Conservation (phyloP, 2,329 filamentous ascomycete genomes). For the Paecilomyces sp. region DNA sequence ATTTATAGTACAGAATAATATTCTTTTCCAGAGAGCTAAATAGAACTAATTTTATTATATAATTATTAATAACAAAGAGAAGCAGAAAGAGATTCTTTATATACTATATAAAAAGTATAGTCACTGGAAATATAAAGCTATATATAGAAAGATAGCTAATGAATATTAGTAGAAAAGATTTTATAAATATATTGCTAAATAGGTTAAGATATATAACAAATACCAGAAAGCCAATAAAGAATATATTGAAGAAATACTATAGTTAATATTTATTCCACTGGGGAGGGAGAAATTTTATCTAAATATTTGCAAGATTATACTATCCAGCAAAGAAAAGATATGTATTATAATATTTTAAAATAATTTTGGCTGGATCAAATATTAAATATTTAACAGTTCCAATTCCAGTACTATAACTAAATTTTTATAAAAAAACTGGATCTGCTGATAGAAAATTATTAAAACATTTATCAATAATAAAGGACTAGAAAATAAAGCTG, state of each 20-base stretch:
- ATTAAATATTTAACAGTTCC: background rate
- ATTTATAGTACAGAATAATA: background rate
- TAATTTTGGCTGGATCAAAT: background rate
- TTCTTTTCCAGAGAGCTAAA: background rate
- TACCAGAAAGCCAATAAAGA: background rate
- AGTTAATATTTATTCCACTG: background rate
- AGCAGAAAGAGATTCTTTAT: background rate
- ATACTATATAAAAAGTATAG: background rate
- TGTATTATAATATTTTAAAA: background rate
- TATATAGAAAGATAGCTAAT: background rate
- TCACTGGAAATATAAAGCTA: background rate
- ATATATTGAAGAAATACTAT: background rate
- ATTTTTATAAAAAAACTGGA: background rate
- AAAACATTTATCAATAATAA: background rate
- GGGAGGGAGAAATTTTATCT: background rate
- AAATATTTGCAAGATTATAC: background rate
- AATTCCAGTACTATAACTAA: background rate
- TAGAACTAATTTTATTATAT: background rate
- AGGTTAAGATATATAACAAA: background rate
- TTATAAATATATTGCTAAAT: background rate
- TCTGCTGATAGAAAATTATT: background rate
- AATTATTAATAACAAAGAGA: background rate
- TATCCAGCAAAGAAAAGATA: background rate
- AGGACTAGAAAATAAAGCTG: background rate
- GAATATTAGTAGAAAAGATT: background rate